Evolutionary conservation across 306 rosid genomes (phyloP).

Genomic region (Vigna mungo): DNA sequence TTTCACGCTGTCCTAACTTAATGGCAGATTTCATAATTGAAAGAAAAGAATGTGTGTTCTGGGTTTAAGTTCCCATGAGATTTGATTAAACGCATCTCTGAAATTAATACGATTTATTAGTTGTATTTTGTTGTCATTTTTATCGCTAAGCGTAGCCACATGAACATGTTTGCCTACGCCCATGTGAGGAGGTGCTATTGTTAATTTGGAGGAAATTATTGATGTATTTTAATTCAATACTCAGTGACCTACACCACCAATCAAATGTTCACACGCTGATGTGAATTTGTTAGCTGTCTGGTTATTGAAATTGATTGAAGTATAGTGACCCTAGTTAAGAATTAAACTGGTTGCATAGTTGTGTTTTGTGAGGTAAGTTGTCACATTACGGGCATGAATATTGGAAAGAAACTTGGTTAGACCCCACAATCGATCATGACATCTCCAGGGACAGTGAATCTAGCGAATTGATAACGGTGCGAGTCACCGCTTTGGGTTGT

Average conservation of each 20-base stretch:
- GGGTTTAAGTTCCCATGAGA: background rate
- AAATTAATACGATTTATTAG: background rate
- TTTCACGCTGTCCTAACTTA: background rate
- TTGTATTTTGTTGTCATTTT: background rate
- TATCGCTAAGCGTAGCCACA: background rate
- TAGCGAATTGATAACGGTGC: slow-evolving; percentile 6
- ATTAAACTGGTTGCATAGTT: background rate
- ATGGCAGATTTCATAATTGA: background rate
- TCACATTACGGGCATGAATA: background rate
- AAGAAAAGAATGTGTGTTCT: background rate
- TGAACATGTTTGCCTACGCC: background rate
- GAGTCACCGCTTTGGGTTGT: background rate
- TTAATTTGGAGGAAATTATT: background rate
- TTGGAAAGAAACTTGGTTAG: background rate
- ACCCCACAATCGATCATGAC: background rate
- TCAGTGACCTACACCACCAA: background rate
- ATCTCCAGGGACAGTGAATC: background rate
- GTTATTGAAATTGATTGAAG: background rate
- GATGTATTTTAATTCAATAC: background rate
- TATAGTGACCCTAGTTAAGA: background rate
- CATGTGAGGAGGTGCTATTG: background rate
- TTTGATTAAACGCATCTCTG: background rate
- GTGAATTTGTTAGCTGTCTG: background rate
- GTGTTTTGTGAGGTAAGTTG: slow-evolving; percentile 2
- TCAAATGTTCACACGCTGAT: background rate